Evolutionary conservation across 2,329 filamentous ascomycete species (phyloP).

Genomic region (Zarea fungicola): DNA sequence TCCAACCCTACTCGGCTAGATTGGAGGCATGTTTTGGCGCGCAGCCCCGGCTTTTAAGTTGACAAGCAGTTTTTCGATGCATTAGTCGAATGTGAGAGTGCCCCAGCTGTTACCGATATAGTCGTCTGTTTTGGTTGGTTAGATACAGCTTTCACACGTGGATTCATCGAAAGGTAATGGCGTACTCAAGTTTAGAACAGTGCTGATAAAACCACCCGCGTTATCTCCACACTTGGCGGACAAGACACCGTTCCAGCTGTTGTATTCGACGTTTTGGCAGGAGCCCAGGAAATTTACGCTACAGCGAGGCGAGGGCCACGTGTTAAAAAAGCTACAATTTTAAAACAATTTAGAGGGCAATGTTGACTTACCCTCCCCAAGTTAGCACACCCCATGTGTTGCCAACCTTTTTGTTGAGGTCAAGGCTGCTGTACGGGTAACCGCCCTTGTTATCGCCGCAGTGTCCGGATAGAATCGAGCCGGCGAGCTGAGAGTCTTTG

Average conservation of each 20-base stretch:
- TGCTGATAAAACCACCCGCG: background rate
- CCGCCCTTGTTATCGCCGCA: slow-evolving; percentile 7
- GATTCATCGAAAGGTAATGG: background rate
- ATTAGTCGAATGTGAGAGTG: background rate
- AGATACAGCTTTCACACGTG: background rate
- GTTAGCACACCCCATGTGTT: slow-evolving; percentile 5
- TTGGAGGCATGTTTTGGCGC: no score
- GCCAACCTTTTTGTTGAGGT: slow-evolving; percentile 1
- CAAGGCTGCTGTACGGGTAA: slow-evolving; percentile 2
- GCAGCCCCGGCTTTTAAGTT: no score
- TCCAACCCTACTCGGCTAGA: no score
- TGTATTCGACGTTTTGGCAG: slow-evolving; percentile 4
- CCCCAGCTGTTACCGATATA: slow-evolving; percentile 9
- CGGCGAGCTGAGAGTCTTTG: background rate
- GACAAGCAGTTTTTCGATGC: no score
- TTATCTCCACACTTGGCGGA: slow-evolving; percentile 5
- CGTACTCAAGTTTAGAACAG: slow-evolving; percentile 8
- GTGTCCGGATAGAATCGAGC: slow-evolving; percentile 5
- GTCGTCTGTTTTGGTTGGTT: background rate
- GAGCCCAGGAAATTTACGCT: background rate
- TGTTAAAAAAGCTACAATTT: background rate
- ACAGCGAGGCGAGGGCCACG: background rate
- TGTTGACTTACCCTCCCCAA: slow-evolving; percentile 7
- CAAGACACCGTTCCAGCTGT: slow-evolving; percentile 8
- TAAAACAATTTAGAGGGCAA: background rate